Evolutionary conservation across 306 rosid genomes (phyloP).

Genomic region (cucumber (Cucumis sativus)): DNA sequence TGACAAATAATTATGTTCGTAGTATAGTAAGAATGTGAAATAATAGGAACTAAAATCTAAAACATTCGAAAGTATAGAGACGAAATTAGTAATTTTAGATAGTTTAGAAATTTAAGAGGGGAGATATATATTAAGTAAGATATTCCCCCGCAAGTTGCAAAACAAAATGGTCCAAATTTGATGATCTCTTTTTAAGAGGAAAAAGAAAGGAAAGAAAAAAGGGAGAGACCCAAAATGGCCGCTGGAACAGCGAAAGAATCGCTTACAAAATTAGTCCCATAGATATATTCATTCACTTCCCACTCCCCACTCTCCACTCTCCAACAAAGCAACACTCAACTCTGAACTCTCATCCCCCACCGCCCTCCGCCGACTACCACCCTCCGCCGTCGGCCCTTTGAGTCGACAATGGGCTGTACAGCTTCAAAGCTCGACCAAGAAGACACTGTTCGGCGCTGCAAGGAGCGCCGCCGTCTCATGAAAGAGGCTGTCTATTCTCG

Average conservation of each 20-base stretch:
- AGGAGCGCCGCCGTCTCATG: constrained; percentile 91
- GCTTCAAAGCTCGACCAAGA: constrained; percentile 86
- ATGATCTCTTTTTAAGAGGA: not conserved
- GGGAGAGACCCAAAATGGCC: not conserved
- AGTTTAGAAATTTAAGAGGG: too few relatives aligned
- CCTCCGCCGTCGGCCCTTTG: not conserved
- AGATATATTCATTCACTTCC: not conserved
- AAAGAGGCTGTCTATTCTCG: constrained; percentile 75
- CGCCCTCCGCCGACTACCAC: not conserved
- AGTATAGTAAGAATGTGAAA: too few relatives aligned
- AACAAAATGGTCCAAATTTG: constrained; percentile 10
- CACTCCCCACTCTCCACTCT: not conserved
- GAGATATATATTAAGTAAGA: not conserved
- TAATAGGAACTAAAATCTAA: too few relatives aligned
- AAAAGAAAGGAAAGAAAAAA: not conserved
- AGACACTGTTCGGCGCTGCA: constrained; percentile 87
- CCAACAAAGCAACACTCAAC: not conserved
- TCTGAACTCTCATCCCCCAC: not conserved
- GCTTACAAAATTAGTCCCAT: not conserved
- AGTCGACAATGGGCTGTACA: constrained; percentile 66
- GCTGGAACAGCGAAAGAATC: not conserved
- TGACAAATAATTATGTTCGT: too few relatives aligned
- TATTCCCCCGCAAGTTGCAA: not conserved
- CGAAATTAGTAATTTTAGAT: too few relatives aligned
- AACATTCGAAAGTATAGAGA: too few relatives aligned